Evolutionary conservation across 2,329 filamentous ascomycete genomes (phyloP).

Genomic region (Phialophora macrospora): DNA sequence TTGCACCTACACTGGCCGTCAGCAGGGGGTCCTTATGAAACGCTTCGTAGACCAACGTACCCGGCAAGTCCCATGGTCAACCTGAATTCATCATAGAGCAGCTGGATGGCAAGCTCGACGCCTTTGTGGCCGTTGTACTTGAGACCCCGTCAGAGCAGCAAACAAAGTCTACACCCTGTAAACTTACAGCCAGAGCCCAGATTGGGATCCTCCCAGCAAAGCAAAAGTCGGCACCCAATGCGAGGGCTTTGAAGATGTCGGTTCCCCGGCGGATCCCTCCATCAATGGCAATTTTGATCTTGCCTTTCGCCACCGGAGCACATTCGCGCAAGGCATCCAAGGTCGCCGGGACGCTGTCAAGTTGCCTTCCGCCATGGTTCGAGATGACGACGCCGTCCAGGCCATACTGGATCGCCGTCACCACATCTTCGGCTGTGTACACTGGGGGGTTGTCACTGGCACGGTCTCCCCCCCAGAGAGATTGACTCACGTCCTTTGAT

Average conservation of each 20-base stretch:
- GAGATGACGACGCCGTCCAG: constrained; percentile 36
- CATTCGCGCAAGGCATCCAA: constrained; percentile 36
- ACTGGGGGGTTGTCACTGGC: constrained; percentile 15
- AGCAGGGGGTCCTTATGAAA: too few relatives aligned
- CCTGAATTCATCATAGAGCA: constrained; percentile 26
- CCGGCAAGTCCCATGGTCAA: constrained; percentile 29
- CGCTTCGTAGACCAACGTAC: constrained; percentile 33
- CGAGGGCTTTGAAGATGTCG: constrained; percentile 48
- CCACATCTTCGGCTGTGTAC: constrained; percentile 34
- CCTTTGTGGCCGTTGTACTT: constrained; percentile 26
- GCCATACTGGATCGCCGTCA: constrained; percentile 33
- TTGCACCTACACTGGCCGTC: constrained; percentile 28
- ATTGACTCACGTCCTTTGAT: constrained; percentile 36
- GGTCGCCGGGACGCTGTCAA: constrained; percentile 36
- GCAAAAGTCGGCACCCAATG: constrained; percentile 44
- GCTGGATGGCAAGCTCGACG: constrained; percentile 23
- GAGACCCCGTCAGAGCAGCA: neutral
- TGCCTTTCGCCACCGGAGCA: constrained; percentile 38
- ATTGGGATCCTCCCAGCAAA: constrained; percentile 45
- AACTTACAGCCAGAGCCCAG: constrained; percentile 44
- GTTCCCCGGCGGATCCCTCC: constrained; percentile 46
- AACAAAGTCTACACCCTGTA: neutral
- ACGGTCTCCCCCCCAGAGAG: constrained; percentile 30
- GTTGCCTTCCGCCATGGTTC: constrained; percentile 37
- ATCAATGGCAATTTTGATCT: constrained; percentile 42